These are phyloP conservation scores for Trichoderma endophyticum DNA, from an alignment of 2,329 filamentous ascomycete species.

Conservation along the genomic window DNA sequence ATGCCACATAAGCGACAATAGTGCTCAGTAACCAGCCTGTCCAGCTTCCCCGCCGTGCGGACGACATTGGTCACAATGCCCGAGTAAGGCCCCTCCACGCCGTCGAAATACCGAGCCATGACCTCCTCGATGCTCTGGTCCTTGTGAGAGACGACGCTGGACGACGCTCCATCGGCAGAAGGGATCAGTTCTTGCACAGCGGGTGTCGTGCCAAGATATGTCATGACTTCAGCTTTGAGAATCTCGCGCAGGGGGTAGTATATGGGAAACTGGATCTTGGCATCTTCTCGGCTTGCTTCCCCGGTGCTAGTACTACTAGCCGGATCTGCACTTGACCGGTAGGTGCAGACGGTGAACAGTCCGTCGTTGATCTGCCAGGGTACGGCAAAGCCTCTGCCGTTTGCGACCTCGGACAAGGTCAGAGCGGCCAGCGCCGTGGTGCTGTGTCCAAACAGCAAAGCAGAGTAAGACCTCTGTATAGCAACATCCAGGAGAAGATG, in stretches of 20 bases:
- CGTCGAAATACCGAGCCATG: conserved; percentile 80
- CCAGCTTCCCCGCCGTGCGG: conserved; percentile 80
- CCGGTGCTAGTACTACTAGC: not conserved
- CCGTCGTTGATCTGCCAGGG: conserved; percentile 83
- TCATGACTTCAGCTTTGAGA: conserved; percentile 72
- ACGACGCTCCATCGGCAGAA: conserved; percentile 32
- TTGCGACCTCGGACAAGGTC: conserved; percentile 82
- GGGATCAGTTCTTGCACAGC: conserved; percentile 50
- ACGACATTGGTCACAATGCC: conserved; percentile 95
- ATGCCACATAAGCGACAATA: conserved; percentile 68
- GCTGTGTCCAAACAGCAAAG: conserved; percentile 77
- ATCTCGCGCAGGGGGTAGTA: conserved; percentile 84
- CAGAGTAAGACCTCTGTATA: conserved; percentile 57
- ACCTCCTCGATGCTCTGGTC: conserved; percentile 87
- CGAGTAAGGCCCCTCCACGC: conserved; percentile 79
- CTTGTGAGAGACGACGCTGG: conserved; percentile 59
- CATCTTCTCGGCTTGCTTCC: conserved; percentile 16
- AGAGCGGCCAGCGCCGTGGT: conserved; percentile 86
- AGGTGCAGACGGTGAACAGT: conserved; percentile 37
- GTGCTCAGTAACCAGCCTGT: conserved; percentile 42
- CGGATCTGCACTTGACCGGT: conserved; percentile 27
- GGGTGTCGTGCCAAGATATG: conserved; percentile 59
- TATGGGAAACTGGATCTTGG: conserved; percentile 41
- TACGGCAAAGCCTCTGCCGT: conserved; percentile 80
- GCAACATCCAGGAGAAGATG: conserved; percentile 68